phyloP scores from a whole-genome alignment of 2,329 filamentous ascomycete species.

The Xylariaceae sp. region DNA sequence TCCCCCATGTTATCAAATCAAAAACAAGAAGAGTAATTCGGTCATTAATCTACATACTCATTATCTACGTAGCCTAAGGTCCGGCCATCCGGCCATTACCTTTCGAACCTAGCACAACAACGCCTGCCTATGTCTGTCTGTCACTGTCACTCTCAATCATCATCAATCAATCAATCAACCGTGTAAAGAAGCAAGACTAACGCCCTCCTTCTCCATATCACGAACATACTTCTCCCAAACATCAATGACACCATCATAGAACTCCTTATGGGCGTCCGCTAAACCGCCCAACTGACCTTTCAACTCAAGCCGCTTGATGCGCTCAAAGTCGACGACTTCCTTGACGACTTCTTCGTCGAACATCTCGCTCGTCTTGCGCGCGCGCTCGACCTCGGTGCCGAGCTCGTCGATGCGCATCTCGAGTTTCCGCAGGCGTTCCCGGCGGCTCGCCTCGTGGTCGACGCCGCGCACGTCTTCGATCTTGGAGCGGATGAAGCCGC shows the following conservation, averaged over 20 bases:
- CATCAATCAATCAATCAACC: too few species aligned
- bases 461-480: slow-evolving; percentile 96
- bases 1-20: too few species aligned
- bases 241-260: slow-evolving; percentile 74
- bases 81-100: too few species aligned
- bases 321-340: slow-evolving; percentile 90
- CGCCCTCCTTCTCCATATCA: slow-evolving; percentile 65
- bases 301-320: slow-evolving; percentile 93
- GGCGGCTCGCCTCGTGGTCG: slow-evolving; percentile 86
- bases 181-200: too few species aligned
- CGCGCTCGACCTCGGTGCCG: slow-evolving; percentile 81
- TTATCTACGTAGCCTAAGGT: too few species aligned
- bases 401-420: slow-evolving; percentile 91
- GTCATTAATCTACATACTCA: too few species aligned
- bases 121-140: too few species aligned
- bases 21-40: too few species aligned
- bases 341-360: slow-evolving; percentile 96
- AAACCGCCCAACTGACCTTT: slow-evolving; percentile 78
- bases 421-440: slow-evolving; percentile 82
- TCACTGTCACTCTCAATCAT: too few species aligned
- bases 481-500: slow-evolving; percentile 85
- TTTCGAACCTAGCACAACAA: too few species aligned
- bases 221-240: slow-evolving; percentile 88
- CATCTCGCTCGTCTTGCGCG: slow-evolving; percentile 81
- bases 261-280: slow-evolving; percentile 80